phyloP scores from a whole-genome alignment of 306 rosid genomes.

The Lupinus albus region DNA sequence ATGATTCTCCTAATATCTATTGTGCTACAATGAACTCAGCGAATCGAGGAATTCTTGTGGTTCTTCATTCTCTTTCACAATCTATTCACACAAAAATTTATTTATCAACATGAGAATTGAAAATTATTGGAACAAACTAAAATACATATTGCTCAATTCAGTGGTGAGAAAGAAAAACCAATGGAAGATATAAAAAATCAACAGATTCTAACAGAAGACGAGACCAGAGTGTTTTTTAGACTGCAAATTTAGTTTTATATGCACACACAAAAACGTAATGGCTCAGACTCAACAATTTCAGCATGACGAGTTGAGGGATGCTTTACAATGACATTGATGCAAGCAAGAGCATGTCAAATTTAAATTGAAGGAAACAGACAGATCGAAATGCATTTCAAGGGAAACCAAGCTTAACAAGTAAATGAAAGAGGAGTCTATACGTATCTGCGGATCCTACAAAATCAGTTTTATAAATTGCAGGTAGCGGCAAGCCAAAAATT shows the following conservation, averaged over 20 bases:
- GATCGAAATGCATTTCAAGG: neutral
- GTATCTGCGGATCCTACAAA: constrained; percentile 5
- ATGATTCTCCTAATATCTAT: constrained; percentile 32
- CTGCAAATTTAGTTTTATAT: neutral
- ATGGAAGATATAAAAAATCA: constrained; percentile 8
- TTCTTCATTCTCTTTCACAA: constrained; percentile 81
- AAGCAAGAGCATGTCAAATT: neutral
- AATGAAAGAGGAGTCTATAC: neutral
- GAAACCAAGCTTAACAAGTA: neutral
- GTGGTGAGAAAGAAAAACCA: constrained; percentile 11
- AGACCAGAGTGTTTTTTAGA: neutral
- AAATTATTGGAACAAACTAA: constrained; percentile 18
- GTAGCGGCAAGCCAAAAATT: neutral
- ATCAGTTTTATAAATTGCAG: neutral
- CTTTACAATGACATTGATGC: constrained; percentile 8
- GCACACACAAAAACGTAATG: neutral
- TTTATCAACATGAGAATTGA: constrained; percentile 28
- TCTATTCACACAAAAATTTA: constrained; percentile 52
- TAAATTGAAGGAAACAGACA: constrained; percentile 25
- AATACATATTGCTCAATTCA: constrained; percentile 24
- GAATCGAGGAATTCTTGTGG: constrained; percentile 65
- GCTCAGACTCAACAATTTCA: neutral
- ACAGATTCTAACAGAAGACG: too few relatives aligned
- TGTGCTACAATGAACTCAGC: constrained; percentile 60
- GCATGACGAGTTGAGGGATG: neutral